Evolutionary conservation across 2,329 filamentous ascomycete genomes (phyloP), one percentile per base, ranked within the genome.

Genomic region (Ophiostoma ulmi): DNA sequence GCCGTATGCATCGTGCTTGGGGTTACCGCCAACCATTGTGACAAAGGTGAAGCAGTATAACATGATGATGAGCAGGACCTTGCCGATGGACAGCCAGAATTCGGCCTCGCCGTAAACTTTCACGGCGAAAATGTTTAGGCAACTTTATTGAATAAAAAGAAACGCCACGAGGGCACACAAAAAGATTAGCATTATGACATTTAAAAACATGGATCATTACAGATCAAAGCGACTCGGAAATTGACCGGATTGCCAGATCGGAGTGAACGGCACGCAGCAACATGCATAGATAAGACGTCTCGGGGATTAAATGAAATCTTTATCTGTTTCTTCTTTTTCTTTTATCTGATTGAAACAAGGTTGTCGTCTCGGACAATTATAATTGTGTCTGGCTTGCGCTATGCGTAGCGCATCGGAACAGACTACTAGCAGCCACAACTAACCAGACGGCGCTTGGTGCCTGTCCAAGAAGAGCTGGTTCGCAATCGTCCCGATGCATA

Each of bases 41-140:
- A 88, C 81, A 70, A 87, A 77, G 72, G 84, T 83, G 11, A 87
- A 78, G 70, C 87, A 83, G 76, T 88, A 83, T 67, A 89, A 82
- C 35, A 86, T 86, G 20, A 86, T 74, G 73, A 89, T 87, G 66
- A 82, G 79, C 3, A 84, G 72, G 3, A 83, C 78, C 72, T 85
- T 85, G 74, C 81, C 74, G 6, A 79, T 77, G 0, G 80, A 80
- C 70, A 85, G 80, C 78, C 81, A 81, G 71, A 85, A 84, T 70
- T 85, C 82, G 11, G 81, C 80, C 73, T 85, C 83, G 41, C 74
- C 74, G 61, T 74, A 75, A 20, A 70, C 77, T 2, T 80, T 80
- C 7, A 83, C 76, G n/a, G 70, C 73, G 64, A 83, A 81, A 11
- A 74, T 66, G 68, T 74, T 75, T 0, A 74, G 36, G 10, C 71